phyloP scores from a whole-genome alignment of 1,284 basidiomycete species.

The Irpex sp. region DNA sequence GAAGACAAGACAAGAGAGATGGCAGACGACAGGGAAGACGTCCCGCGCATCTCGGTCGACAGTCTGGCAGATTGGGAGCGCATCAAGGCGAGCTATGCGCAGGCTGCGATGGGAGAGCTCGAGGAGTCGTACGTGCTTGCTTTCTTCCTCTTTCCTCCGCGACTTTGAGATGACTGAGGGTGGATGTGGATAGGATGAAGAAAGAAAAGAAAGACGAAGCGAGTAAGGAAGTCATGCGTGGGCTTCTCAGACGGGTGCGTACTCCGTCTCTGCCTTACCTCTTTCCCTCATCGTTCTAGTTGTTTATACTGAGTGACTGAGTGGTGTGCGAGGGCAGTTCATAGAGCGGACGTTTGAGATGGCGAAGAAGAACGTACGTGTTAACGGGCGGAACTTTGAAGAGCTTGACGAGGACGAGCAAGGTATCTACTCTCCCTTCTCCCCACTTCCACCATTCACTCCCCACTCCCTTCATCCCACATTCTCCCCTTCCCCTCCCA shows the following conservation, averaged over 20 bases:
- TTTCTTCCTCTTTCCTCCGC: not conserved
- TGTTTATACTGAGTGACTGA: not conserved
- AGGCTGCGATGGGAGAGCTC: slow-evolving; percentile 39
- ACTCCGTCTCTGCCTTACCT: not conserved
- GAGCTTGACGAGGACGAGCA: slow-evolving; percentile 53
- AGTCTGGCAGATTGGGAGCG: slow-evolving; percentile 59
- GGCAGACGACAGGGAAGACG: slow-evolving; percentile 44
- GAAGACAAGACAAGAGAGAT: too few species aligned
- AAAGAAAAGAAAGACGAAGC: slow-evolving; percentile 11
- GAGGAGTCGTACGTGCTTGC: slow-evolving; percentile 23
- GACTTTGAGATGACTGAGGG: not conserved
- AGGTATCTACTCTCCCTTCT: slow-evolving; percentile 33
- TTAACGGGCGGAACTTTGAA: slow-evolving; percentile 78
- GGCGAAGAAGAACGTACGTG: slow-evolving; percentile 66
- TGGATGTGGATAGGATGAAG: slow-evolving; percentile 4
- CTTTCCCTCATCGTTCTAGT: not conserved
- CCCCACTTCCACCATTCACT: not conserved
- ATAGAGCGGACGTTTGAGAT: slow-evolving; percentile 59
- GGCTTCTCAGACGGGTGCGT: slow-evolving; percentile 49
- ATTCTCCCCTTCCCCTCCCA: not conserved
- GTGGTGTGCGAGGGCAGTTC: slow-evolving; percentile 32
- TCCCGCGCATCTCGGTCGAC: slow-evolving; percentile 62
- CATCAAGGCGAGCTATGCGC: slow-evolving; percentile 47
- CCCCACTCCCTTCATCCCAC: not conserved
- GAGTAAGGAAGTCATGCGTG: slow-evolving; percentile 43